phyloP scores from a whole-genome alignment of 73 alveolate species.

The Effrenium voratum region DNA sequence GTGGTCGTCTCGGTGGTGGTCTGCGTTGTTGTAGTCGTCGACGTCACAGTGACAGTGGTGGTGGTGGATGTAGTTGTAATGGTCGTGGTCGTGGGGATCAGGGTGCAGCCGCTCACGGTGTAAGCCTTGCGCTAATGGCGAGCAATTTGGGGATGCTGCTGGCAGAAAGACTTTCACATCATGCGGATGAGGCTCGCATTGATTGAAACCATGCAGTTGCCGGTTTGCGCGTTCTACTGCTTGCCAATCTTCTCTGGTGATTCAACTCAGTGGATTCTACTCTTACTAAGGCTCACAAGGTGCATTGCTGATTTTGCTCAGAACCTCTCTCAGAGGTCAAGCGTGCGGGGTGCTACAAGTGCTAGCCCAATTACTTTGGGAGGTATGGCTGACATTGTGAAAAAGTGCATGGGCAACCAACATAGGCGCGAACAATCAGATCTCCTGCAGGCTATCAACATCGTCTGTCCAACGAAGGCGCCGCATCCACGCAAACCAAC shows the following conservation, averaged over 20 bases:
- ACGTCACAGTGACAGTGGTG: neutral
- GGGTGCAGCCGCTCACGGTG: neutral
- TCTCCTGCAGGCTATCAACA: neutral
- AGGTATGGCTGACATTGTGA: no score
- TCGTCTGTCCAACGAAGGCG: neutral
- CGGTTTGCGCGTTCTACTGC: no score
- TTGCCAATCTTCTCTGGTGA: neutral
- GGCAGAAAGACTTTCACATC: neutral
- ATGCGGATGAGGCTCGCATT: no score
- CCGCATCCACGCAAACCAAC: neutral
- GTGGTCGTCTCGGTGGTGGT: neutral
- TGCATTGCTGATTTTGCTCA: no score
- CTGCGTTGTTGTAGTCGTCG: neutral
- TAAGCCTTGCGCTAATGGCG: neutral
- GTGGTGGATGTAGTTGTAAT: conserved; percentile 16
- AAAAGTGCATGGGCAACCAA: no score
- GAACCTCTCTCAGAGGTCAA: no score
- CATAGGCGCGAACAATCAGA: no score
- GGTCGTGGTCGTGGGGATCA: neutral
- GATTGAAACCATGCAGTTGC: no score
- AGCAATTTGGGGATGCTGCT: neutral
- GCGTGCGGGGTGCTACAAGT: no score
- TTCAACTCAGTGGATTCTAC: neutral
- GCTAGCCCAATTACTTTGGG: no score
- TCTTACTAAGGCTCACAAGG: no score